phyloP scores from a whole-genome alignment of 306 rosid genomes.

The Acacia crassicarpa region DNA sequence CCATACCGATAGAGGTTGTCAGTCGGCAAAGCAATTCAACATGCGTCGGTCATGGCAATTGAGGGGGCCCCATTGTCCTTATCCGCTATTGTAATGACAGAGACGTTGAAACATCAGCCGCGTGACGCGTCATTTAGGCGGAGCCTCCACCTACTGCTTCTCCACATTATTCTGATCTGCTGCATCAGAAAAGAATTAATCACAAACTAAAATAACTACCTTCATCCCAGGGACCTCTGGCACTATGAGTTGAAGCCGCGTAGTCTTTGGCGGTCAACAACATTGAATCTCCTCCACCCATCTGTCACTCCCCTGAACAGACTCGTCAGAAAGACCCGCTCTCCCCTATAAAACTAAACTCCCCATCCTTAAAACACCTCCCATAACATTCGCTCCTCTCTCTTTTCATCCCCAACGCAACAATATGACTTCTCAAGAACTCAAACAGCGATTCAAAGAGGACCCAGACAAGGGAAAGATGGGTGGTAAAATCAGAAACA shows the following conservation, averaged over 20 bases:
- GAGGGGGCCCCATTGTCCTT: neutral
- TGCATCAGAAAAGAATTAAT: neutral
- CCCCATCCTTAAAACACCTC: slow-evolving; percentile 10
- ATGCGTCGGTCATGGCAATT: neutral
- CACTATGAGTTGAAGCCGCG: slow-evolving; percentile 18
- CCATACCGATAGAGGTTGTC: neutral
- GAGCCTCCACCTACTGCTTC: neutral
- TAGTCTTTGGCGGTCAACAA: neutral
- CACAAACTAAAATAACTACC: neutral
- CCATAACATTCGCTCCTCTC: neutral
- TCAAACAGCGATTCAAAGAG: slow-evolving; percentile 48
- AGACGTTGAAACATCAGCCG: neutral
- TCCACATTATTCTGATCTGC: neutral
- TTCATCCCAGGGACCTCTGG: neutral
- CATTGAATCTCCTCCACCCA: slow-evolving; percentile 36
- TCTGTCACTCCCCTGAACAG: slow-evolving; percentile 34
- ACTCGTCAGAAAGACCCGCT: slow-evolving; percentile 13
- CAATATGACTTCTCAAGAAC: slow-evolving; percentile 53
- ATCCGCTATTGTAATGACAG: neutral
- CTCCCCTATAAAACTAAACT: slow-evolving; percentile 9
- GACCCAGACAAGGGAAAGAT: neutral
- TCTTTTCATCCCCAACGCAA: neutral
- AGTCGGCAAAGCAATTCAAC: slow-evolving; percentile 2
- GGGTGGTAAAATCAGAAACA: slow-evolving; percentile 10
- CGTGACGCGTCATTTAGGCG: slow-evolving; percentile 4